phyloP scores from a whole-genome alignment of 2,329 filamentous ascomycete species.

The Podosphaera xanthii region DNA sequence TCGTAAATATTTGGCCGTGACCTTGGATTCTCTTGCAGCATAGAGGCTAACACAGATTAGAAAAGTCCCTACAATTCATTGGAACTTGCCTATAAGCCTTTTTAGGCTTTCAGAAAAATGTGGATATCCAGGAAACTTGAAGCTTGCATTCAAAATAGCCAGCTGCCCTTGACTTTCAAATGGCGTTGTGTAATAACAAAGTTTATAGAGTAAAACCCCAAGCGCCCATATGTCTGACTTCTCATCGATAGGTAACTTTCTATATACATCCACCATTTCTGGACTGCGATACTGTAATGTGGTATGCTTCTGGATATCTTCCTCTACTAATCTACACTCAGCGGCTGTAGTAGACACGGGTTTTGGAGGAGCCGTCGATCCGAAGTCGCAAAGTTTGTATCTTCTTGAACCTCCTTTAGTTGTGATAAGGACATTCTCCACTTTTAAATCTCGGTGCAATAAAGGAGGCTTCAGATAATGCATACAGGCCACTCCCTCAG shows the following conservation, averaged over 20 bases:
- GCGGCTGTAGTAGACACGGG: slow-evolving; percentile 67
- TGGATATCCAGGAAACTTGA: slow-evolving; percentile 74
- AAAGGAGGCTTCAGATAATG: slow-evolving; percentile 91
- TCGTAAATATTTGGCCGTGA: slow-evolving; percentile 81
- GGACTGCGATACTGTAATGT: slow-evolving; percentile 94
- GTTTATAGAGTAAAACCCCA: slow-evolving; percentile 85
- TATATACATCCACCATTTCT: slow-evolving; percentile 96
- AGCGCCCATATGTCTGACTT: slow-evolving; percentile 96
- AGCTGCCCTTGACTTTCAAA: slow-evolving; percentile 96
- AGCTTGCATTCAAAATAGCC: slow-evolving; percentile 88
- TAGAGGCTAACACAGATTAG: slow-evolving; percentile 36
- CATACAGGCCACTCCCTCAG: slow-evolving; percentile 95
- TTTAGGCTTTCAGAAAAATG: slow-evolving; percentile 77
- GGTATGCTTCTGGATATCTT: slow-evolving; percentile 91
- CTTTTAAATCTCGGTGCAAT: slow-evolving; percentile 84
- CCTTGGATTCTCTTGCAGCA: slow-evolving; percentile 64
- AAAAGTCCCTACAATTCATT: neutral
- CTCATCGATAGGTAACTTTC: slow-evolving; percentile 89
- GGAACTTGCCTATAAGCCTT: slow-evolving; percentile 54
- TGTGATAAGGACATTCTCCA: slow-evolving; percentile 82
- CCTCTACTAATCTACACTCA: slow-evolving; percentile 81
- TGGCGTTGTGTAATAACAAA: slow-evolving; percentile 97
- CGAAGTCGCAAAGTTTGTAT: slow-evolving; percentile 98
- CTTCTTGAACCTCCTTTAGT: slow-evolving; percentile 37
- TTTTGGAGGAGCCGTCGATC: slow-evolving; percentile 64